Base-by-base conservation (phyloP, 2,329 filamentous ascomycete genomes). In the Mycogone perniciosa region DNA sequence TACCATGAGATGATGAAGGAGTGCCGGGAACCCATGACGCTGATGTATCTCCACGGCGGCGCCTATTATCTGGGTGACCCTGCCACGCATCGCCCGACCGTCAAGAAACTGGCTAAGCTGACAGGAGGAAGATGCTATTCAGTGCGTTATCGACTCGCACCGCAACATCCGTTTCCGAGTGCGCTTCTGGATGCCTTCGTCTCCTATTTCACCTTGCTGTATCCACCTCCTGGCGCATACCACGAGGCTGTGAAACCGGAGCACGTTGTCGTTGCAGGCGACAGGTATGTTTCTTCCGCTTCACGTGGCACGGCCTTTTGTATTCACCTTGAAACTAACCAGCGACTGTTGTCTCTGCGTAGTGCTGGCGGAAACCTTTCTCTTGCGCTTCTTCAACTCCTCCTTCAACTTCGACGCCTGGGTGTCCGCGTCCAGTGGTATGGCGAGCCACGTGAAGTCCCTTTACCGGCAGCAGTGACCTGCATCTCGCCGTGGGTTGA, bases 1-100 rank as follows among this genome's bases (percentile, higher is more conserved):
- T 92, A 86, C 61, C 69, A 68, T 44, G 75, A 76, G 50, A 69
- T 92, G 69, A 84, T 88, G 79, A 76, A 76, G 51, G 87, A 90
- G 62, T 79, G 79, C 52, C 79, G 66, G n/a, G 76, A 72, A 45
- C 76, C 79, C 3, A 76, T 77, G 1, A 89, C 85, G 0, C 66
- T 89, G 0, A 70, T 91, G 20, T 90, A 88, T 65, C 79, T 91
- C 59, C 86, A 91, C 65, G 86, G 87, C 54, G 88, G 88, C 48
- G 87, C 83, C 4, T 87, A 86, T 68, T 89, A 76, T 57, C 75
- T 89, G 30, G 76, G 85, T 60, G 88, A 91, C 59, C 87, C 88
- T 11, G 67, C 76, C 1, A 83, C 81, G 0, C 84, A 89, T 60
- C 79, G 88, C 3, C 64, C 71, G 0, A 67, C 76, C 0, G 76